Conservation (phyloP, 2,329 filamentous ascomycete species). For the Colletotrichum godetiae region DNA sequence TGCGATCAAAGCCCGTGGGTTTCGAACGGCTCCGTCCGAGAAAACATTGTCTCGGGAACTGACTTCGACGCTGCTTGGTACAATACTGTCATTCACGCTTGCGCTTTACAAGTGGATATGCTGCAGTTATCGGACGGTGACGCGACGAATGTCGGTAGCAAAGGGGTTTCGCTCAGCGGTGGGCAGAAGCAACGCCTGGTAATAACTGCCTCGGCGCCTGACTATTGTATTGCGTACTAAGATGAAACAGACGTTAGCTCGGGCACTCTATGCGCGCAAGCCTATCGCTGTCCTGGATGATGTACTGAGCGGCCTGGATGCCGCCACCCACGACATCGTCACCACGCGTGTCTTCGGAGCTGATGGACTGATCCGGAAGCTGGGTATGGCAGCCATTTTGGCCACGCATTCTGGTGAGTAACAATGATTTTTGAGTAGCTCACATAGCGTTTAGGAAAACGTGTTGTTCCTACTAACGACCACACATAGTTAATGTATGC, state of each 20-base stretch:
- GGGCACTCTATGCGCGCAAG: slow-evolving; percentile 56
- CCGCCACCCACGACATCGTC: slow-evolving; percentile 53
- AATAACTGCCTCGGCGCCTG: slow-evolving; percentile 32
- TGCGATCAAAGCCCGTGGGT: slow-evolving; percentile 58
- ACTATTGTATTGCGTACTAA: slow-evolving; percentile 17
- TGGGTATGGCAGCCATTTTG: slow-evolving; percentile 7
- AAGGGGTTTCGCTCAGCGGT: slow-evolving; percentile 54
- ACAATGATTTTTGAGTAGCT: slow-evolving; percentile 2
- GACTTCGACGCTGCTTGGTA: slow-evolving; percentile 43
- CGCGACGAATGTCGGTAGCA: slow-evolving; percentile 50
- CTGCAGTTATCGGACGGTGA: slow-evolving; percentile 44
- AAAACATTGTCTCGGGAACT: slow-evolving; percentile 50
- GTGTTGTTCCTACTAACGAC: slow-evolving; percentile 12
- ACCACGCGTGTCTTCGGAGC: slow-evolving; percentile 53
- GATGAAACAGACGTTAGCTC: slow-evolving; percentile 51
- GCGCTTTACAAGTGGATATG: slow-evolving; percentile 49
- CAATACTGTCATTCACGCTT: slow-evolving; percentile 44
- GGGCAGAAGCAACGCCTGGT: slow-evolving; percentile 56
- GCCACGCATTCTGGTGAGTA: slow-evolving; percentile 9
- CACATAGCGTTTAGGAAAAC: slow-evolving; percentile 15
- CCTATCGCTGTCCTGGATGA: slow-evolving; percentile 58
- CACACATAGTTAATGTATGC: slow-evolving; percentile 9
- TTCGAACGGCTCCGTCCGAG: slow-evolving; percentile 50
- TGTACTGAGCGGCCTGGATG: slow-evolving; percentile 56
- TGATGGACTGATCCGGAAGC: slow-evolving; percentile 46